Evolutionary conservation across 768 basidiomycete species (phyloP).

Genomic region (Kwoniella sp.): DNA sequence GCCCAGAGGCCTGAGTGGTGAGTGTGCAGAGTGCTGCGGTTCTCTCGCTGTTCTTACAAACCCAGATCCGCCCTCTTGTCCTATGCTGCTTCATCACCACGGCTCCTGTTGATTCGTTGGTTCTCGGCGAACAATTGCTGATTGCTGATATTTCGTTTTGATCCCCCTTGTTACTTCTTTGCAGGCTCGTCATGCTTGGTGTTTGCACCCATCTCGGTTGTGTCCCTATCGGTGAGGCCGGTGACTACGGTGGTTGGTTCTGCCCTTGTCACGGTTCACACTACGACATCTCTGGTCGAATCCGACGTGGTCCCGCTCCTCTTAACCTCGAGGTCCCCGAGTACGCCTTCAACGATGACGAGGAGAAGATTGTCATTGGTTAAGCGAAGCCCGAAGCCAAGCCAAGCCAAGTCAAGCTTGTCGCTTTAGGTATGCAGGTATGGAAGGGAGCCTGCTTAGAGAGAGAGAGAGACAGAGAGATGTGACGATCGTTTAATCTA

Average conservation of each 20-base stretch:
- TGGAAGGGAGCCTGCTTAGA: not conserved
- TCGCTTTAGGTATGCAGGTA: not conserved
- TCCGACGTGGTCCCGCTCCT: conserved; percentile 94
- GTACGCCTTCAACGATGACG: conserved; percentile 83
- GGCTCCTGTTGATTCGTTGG: too few species aligned
- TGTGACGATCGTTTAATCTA: not conserved
- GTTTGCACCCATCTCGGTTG: conserved; percentile 88
- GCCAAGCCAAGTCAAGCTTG: too few species aligned
- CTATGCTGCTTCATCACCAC: too few species aligned
- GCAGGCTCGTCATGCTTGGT: conserved; percentile 60
- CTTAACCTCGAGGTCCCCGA: conserved; percentile 92
- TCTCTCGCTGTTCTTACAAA: conserved; percentile 56
- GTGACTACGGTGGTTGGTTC: conserved; percentile 99
- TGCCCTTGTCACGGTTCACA: conserved; percentile 99
- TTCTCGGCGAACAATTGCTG: too few species aligned
- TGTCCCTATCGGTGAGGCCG: conserved; percentile 95
- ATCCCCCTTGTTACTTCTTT: not conserved
- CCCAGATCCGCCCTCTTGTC: too few species aligned
- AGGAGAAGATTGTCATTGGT: conserved; percentile 84
- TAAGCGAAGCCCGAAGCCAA: too few species aligned
- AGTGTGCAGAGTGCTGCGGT: too few species aligned
- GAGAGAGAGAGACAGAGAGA: not conserved
- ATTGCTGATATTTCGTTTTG: not conserved
- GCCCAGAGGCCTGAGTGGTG: conserved; percentile 96
- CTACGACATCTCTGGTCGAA: conserved; percentile 89